Base-by-base conservation (phyloP, 2,329 filamentous ascomycete species). In the Aspergillus flavus region DNA sequence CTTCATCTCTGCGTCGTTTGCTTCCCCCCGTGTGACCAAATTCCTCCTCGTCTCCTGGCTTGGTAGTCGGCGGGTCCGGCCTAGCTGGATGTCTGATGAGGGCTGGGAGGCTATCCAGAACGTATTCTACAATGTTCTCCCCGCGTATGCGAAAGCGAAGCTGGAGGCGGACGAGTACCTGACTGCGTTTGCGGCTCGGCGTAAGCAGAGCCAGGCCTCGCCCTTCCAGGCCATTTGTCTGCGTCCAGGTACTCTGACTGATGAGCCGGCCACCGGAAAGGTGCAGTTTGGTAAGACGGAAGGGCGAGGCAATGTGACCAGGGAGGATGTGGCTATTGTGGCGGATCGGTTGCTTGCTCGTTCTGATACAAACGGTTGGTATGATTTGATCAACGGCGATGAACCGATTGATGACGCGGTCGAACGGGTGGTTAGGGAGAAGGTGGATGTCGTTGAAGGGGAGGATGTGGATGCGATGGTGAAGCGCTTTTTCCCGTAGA, bases 1-100 rank as follows among this genome's bases (percentile, higher is more conserved):
- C 63, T 86, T 86, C 74, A 83, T 85, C 57, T 75, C 75, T 26
- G 82, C 84, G 7, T 79, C 82, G 41, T 76, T 82, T 58, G 72
- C 78, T 9, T 78, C 78, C 0, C 77, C 80, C 0, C 73, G 73
- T 45, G 75, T 87, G 58, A 81, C 78, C 62, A 86, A 86, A 66
- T 86, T 86, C 72, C 77, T 87, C 4, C 82, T 85, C 61, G 77
- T 87, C 12, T 86, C 83, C 1, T 85, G 85, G 70, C 71, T 85
- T 9, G 81, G 82, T 7, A 84, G 81, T 41, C 82, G 85, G 3
- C 79, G 79, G 21, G 79, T 73, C 32, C 76, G 79, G 43, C 79
- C 85, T 0, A 71, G 76, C 21, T 87, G 85, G 85, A 84, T 84
- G 79, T 76, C 70, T 21, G 81, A 84, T 23, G 76, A 77, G 3